Base-by-base conservation (phyloP, 805 yeast species). In the Candida coleopterorum region DNA sequence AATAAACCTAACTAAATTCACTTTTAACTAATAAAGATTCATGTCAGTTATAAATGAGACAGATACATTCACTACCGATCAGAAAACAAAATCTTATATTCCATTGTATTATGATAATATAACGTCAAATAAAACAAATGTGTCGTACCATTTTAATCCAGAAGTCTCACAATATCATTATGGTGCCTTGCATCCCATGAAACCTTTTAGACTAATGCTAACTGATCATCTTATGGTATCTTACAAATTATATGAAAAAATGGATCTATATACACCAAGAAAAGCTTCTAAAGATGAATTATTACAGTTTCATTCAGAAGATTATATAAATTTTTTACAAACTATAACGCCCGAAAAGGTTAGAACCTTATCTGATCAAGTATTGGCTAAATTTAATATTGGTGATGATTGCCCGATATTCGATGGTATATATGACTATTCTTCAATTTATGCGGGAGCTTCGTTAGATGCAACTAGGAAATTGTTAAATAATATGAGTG, bases 181-280 rank as follows among this genome's bases (percentile, higher is more conserved):
- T 58, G 98, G 98, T 12, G 84, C 85, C 1, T 75, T 79, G 42
- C 98, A 90, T 60, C 98, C 98, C n/a, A 90, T 90, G 98, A 90
- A 90, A 58, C 98, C 98, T 11, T 86, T 89, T 58, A 68, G 98
- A 46, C 68, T 93, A 43, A 82, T 88, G 89, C 72, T 90, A 30
- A 90, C 98, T 0, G 97, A 90, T 61, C 96, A 89, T 56, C 65
- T 90, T 43, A 90, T 90, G 35, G 75, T 82, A 23, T 79, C 83
- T 10, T 90, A 93, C 60, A 86, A 86, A 40, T 64, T 90, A 32
- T 86, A 89, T 57, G 87, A 87, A 50, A 74, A 80, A 46, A 86
- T 90, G 96, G 97, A 93, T 54, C 62, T 88, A 20, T 93, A 85
- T 59, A 72, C 77, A 41, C 94, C 97, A 2, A 68, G 94, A 42